phyloP scores from a whole-genome alignment of 2,329 filamentous ascomycete genomes.

The Talaromyces sp. region DNA sequence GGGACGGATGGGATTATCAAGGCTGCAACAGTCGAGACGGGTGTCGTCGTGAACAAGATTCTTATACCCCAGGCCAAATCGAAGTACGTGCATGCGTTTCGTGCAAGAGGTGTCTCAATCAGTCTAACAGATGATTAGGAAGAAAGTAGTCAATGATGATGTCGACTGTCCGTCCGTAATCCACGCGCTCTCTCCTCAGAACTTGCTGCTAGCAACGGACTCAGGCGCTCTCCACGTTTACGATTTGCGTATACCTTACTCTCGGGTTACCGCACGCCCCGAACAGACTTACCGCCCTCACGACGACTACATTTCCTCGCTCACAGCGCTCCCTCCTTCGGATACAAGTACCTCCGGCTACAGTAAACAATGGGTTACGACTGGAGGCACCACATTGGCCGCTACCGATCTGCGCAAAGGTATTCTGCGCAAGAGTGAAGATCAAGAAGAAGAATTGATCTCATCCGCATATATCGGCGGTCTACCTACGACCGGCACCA shows the following conservation, averaged over 20 bases:
- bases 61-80: slow-evolving; percentile 58
- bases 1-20: slow-evolving; percentile 64
- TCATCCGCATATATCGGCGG: slow-evolving; percentile 74
- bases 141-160: slow-evolving; percentile 47
- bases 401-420: slow-evolving; percentile 85
- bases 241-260: slow-evolving; percentile 66
- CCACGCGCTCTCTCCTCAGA: slow-evolving; percentile 73
- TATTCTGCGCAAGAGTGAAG: slow-evolving; percentile 82
- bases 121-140: slow-evolving; percentile 8
- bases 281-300: slow-evolving; percentile 81
- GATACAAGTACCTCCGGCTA: slow-evolving; percentile 80
- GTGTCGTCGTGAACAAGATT: slow-evolving; percentile 75
- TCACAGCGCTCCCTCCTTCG: slow-evolving; percentile 77
- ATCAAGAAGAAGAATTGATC: slow-evolving; percentile 92
- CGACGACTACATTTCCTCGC: slow-evolving; percentile 85
- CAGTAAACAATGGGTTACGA: slow-evolving; percentile 92
- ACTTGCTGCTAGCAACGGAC: slow-evolving; percentile 83
- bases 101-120: not conserved
- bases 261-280: slow-evolving; percentile 58
- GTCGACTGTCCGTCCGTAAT: slow-evolving; percentile 62
- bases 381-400: slow-evolving; percentile 83
- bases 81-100: slow-evolving; percentile 33
- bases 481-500: slow-evolving; percentile 61
- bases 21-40: slow-evolving; percentile 55
- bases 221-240: slow-evolving; percentile 84